Percentiles rank a stretch among this genome's conserved stretches.
Evolutionary conservation across 768 basidiomycete genomes (phyloP).

Genomic region (Pleurotus tuoliensis): DNA sequence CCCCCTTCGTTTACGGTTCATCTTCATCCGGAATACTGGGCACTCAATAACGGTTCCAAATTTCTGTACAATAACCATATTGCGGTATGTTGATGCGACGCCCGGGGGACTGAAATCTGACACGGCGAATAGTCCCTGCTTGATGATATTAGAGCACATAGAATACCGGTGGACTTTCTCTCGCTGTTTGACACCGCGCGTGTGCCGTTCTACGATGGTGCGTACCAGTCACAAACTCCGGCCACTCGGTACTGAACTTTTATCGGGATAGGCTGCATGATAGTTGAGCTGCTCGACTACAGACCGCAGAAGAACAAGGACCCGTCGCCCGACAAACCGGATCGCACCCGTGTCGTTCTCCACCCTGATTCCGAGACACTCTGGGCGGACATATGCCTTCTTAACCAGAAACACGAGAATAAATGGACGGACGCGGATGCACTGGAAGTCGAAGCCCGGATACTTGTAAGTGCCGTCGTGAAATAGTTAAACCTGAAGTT

Average conservation of each 20-base stretch:
- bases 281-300: constrained; percentile 81
- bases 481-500: constrained; percentile 9
- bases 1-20: constrained; percentile 79
- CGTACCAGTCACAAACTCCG: constrained; percentile 11
- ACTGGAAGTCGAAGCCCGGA: constrained; percentile 68
- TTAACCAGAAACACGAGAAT: constrained; percentile 53
- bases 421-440: constrained; percentile 72
- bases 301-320: constrained; percentile 58
- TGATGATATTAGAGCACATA: constrained; percentile 77
- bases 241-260: not conserved
- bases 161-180: constrained; percentile 84
- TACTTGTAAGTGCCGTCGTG: constrained; percentile 48
- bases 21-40: constrained; percentile 78
- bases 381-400: constrained; percentile 73
- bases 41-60: constrained; percentile 76
- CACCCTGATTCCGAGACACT: constrained; percentile 75
- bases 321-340: constrained; percentile 51
- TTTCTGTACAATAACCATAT: constrained; percentile 78
- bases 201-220: constrained; percentile 84
- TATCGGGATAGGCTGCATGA: constrained; percentile 62
- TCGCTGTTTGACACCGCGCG: constrained; percentile 71
- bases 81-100: constrained; percentile 37
- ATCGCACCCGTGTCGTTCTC: constrained; percentile 67
- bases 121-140: constrained; percentile 56
- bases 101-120: not conserved